Conservation (phyloP, 768 basidiomycete genomes). For the Exidia glandulosa region DNA sequence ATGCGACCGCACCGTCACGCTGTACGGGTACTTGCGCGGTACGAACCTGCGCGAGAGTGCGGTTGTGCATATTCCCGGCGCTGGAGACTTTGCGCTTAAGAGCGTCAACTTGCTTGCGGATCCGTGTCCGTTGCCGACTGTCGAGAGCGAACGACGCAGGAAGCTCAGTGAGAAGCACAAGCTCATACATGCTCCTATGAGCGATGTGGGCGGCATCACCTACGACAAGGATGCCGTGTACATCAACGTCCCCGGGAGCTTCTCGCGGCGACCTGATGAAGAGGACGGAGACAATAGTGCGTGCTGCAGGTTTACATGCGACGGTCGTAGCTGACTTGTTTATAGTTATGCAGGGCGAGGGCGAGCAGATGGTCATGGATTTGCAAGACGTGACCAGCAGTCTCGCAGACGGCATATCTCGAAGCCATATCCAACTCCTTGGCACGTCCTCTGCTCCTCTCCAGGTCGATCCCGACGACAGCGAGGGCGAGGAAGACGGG, state of each 20-base stretch:
- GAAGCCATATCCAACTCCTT: slow-evolving; percentile 74
- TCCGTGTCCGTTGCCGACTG: slow-evolving; percentile 89
- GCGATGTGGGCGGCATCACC: slow-evolving; percentile 90
- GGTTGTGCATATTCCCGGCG: slow-evolving; percentile 88
- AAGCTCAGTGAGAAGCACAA: slow-evolving; percentile 95
- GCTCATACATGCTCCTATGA: slow-evolving; percentile 95
- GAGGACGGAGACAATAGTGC: slow-evolving; percentile 28
- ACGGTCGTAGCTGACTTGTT: not conserved
- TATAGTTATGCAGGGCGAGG: slow-evolving; percentile 76
- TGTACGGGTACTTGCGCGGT: slow-evolving; percentile 92
- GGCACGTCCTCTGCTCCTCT: slow-evolving; percentile 70
- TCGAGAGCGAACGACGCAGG: slow-evolving; percentile 80
- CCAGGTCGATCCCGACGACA: slow-evolving; percentile 25
- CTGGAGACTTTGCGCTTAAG: slow-evolving; percentile 76
- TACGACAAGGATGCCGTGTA: slow-evolving; percentile 99
- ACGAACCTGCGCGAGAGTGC: slow-evolving; percentile 68
- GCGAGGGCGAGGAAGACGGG: slow-evolving; percentile 23
- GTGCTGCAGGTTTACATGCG: not conserved
- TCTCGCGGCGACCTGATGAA: slow-evolving; percentile 64
- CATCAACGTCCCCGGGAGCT: slow-evolving; percentile 94
- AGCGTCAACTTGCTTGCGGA: slow-evolving; percentile 72
- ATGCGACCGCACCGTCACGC: slow-evolving; percentile 84
- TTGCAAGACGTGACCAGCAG: slow-evolving; percentile 79
- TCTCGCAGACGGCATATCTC: slow-evolving; percentile 71
- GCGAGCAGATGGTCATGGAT: slow-evolving; percentile 96